Evolutionary conservation across 2,329 filamentous ascomycete species (phyloP).

Genomic region (Epichloe scottii): DNA sequence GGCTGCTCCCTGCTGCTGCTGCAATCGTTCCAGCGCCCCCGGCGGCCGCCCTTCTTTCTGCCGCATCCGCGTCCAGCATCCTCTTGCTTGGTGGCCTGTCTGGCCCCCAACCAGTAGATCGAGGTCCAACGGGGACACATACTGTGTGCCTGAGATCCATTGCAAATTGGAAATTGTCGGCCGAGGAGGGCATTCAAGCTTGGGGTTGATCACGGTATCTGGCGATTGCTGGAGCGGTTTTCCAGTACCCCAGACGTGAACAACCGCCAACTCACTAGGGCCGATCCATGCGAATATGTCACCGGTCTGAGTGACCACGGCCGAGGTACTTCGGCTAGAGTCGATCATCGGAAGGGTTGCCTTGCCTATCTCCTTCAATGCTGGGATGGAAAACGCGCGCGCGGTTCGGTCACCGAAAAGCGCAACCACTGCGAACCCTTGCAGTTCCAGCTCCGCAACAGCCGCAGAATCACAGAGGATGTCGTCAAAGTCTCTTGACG

Average conservation of each 20-base stretch:
- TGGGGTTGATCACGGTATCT: constrained; percentile 72
- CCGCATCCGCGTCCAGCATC: constrained; percentile 68
- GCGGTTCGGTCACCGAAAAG: constrained; percentile 74
- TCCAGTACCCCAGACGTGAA: constrained; percentile 77
- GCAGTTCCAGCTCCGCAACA: constrained; percentile 61
- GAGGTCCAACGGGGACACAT: constrained; percentile 75
- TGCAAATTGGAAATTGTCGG: constrained; percentile 92
- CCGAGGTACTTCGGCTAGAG: constrained; percentile 53
- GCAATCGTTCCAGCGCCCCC: constrained; percentile 17
- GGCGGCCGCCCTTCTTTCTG: constrained; percentile 53
- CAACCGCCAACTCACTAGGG: constrained; percentile 68
- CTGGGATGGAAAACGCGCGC: constrained; percentile 77
- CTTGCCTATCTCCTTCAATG: constrained; percentile 68
- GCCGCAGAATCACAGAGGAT: constrained; percentile 69
- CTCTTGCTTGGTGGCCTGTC: constrained; percentile 79
- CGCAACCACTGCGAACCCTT: constrained; percentile 68
- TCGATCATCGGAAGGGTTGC: constrained; percentile 60
- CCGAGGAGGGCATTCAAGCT: constrained; percentile 59
- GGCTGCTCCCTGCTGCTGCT: constrained; percentile 13
- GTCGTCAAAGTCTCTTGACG: constrained; percentile 79
- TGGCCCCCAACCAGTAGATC: constrained; percentile 84
- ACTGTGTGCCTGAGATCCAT: constrained; percentile 93
- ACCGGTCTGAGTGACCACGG: constrained; percentile 63
- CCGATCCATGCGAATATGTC: constrained; percentile 82
- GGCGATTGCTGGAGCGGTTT: constrained; percentile 45